These are phyloP conservation scores for Lichtheimia hyalospora DNA, from an alignment of 371 early-diverging fungal genomes.

Conservation along the genomic window DNA sequence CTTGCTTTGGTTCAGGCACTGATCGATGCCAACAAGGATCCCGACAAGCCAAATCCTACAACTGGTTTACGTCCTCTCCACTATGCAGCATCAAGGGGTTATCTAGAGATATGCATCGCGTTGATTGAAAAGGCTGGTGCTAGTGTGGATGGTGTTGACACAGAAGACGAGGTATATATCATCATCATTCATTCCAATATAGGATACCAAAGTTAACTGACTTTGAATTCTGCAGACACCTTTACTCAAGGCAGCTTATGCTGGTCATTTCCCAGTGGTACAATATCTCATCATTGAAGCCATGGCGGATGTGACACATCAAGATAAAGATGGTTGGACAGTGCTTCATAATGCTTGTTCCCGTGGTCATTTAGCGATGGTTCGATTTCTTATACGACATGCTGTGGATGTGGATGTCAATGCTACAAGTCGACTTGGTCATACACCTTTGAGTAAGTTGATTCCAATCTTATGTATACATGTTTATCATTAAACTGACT, in stretches of 20 bases:
- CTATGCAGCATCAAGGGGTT: conserved; percentile 70
- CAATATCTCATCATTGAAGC: conserved; percentile 55
- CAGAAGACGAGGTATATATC: conserved; percentile 66
- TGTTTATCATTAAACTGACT: not conserved
- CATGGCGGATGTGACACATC: conserved; percentile 58
- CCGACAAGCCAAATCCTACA: conserved; percentile 28
- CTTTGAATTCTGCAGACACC: conserved; percentile 57
- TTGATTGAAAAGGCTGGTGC: conserved; percentile 64
- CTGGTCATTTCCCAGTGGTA: conserved; percentile 64
- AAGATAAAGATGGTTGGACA: conserved; percentile 83
- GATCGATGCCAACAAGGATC: conserved; percentile 1
- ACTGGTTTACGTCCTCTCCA: conserved; percentile 71
- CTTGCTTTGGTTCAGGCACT: conserved; percentile 1
- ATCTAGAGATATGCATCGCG: conserved; percentile 56
- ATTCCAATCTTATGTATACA: not conserved
- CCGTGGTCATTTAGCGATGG: conserved; percentile 57
- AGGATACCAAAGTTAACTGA: too few relatives aligned
- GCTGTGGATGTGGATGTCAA: conserved; percentile 48
- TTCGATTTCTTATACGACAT: conserved; percentile 52
- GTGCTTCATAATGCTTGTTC: conserved; percentile 78
- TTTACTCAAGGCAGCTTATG: conserved; percentile 73
- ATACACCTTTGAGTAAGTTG: conserved; percentile 75
- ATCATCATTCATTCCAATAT: not conserved
- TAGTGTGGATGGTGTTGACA: conserved; percentile 61
- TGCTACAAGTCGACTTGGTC: conserved; percentile 61